Conservation (phyloP, 352 stramenopile genomes). For the Phytophthora litchii region DNA sequence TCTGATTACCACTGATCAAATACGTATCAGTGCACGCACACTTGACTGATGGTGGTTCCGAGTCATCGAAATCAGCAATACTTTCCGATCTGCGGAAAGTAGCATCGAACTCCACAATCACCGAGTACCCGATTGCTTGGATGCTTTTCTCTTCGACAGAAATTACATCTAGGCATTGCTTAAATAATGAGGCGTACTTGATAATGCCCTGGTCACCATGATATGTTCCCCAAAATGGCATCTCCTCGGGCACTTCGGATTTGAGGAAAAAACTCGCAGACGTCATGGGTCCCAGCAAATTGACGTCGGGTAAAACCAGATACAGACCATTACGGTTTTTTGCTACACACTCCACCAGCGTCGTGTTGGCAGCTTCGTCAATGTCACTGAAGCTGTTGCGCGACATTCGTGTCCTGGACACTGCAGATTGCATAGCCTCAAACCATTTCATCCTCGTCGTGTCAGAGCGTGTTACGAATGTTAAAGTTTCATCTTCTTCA, state of each 20-base stretch:
- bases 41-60: constrained; percentile 41
- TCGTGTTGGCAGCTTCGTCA: constrained; percentile 66
- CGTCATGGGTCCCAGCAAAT: constrained; percentile 61
- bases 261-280: constrained; percentile 75
- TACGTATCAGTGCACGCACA: constrained; percentile 83
- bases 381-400: constrained; percentile 63
- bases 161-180: constrained; percentile 60
- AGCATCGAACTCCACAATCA: constrained; percentile 79
- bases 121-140: constrained; percentile 73
- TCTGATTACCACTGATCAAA: constrained; percentile 69
- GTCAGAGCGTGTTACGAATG: constrained; percentile 73
- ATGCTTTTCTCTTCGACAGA: constrained; percentile 68
- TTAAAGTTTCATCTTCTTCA: constrained; percentile 77
- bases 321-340: constrained; percentile 56
- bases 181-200: constrained; percentile 79
- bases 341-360: constrained; percentile 64
- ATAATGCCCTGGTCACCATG: constrained; percentile 62
- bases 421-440: constrained; percentile 58
- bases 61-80: constrained; percentile 32
- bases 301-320: constrained; percentile 62
- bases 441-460: constrained; percentile 63
- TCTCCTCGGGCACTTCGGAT: constrained; percentile 78
- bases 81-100: constrained; percentile 57
- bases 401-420: constrained; percentile 47
- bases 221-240: constrained; percentile 83